These are phyloP conservation scores for Nigrospora oryzae DNA, from an alignment of 2,329 filamentous ascomycete species.

Conservation along the genomic window DNA sequence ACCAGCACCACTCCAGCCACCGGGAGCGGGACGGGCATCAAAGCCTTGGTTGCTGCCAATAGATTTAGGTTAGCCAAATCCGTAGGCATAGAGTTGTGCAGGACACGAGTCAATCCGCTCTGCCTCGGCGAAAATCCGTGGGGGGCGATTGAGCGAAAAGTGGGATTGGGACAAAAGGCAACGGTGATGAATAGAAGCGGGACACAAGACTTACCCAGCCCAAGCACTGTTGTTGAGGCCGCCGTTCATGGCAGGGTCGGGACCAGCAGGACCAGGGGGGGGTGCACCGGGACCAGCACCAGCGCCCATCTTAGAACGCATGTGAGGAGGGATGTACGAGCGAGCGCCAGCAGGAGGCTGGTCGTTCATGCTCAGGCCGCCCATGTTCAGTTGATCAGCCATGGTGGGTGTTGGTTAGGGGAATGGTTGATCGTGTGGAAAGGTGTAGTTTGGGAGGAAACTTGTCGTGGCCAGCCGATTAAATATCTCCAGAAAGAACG, in stretches of 20 bases:
- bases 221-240: slow-evolving; percentile 56
- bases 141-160: too few relatives aligned
- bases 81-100: too few relatives aligned
- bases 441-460: slow-evolving; percentile 2
- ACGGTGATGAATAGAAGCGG: neutral
- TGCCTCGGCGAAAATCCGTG: too few relatives aligned
- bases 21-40: slow-evolving; percentile 26
- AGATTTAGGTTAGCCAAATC: slow-evolving; percentile 13
- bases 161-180: too few relatives aligned
- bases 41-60: slow-evolving; percentile 36
- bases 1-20: slow-evolving; percentile 18
- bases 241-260: slow-evolving; percentile 29
- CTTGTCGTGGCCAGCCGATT: slow-evolving; percentile 13
- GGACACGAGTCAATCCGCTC: too few relatives aligned
- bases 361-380: slow-evolving; percentile 57
- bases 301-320: slow-evolving; percentile 51
- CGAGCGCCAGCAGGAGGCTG: slow-evolving; percentile 38
- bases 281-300: slow-evolving; percentile 14
- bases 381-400: slow-evolving; percentile 81
- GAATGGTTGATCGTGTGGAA: slow-evolving; percentile 2
- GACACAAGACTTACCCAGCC: slow-evolving; percentile 42
- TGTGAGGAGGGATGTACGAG: slow-evolving; percentile 81
- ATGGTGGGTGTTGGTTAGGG: slow-evolving; percentile 39
- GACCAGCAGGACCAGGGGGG: slow-evolving; percentile 16
- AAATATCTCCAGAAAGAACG: slow-evolving; percentile 18